A percentile compares a stretch with the other conserved stretches of the same genome.
Conservation (phyloP, 192 early-diverging fungal species). For the Dissophora globulifera region DNA sequence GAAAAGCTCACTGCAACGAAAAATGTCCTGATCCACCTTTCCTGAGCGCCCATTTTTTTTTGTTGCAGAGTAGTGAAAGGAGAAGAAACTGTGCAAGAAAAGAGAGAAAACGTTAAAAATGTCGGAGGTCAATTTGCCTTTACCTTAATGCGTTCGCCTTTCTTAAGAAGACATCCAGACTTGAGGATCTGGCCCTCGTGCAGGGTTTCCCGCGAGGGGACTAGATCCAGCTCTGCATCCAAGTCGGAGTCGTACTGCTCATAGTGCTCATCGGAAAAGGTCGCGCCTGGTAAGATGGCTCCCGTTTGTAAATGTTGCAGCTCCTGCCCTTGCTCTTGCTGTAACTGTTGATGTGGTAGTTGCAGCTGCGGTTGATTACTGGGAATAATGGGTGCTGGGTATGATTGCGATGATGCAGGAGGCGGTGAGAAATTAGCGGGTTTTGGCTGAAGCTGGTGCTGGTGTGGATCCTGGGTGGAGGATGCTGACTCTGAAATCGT, state of each 20-base stretch:
- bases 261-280: constrained; percentile 37
- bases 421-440: constrained; percentile 1
- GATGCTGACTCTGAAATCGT: not conserved
- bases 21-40: not conserved
- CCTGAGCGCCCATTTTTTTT: no score
- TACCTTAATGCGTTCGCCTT: constrained; percentile 69
- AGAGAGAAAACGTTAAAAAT: not conserved
- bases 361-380: no score
- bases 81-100: no score
- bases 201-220: constrained; percentile 59
- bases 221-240: constrained; percentile 57
- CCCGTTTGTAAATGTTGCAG: constrained; percentile 19
- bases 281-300: constrained; percentile 20
- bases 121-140: not conserved
- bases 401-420: not conserved
- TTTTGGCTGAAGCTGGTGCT: not conserved
- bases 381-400: no score
- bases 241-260: constrained; percentile 55
- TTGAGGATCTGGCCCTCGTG: constrained; percentile 64
- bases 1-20: constrained; percentile 4
- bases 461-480: constrained; percentile 1
- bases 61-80: not conserved
- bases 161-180: constrained; percentile 68
- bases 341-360: no score
- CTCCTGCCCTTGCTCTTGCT: no score